Evolutionary conservation across 805 yeast species (phyloP).

Genomic region (Cyberlindnera maclurae): DNA sequence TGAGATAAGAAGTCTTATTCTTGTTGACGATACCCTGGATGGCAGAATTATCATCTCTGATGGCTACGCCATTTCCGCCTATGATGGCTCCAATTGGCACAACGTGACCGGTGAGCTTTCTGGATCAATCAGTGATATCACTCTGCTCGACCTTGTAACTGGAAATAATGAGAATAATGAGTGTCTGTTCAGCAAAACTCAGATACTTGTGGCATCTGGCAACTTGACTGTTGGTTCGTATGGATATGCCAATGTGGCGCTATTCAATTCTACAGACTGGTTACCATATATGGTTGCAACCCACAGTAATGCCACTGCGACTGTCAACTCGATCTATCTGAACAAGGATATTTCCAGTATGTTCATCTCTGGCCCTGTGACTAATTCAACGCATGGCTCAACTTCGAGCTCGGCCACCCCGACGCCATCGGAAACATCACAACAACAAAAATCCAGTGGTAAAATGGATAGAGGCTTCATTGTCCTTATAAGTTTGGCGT

Average conservation of each 20-base stretch:
- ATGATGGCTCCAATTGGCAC: slow-evolving; percentile 43
- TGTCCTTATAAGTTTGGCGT: slow-evolving; percentile 61
- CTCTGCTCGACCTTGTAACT: slow-evolving; percentile 31
- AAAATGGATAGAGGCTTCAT: slow-evolving; percentile 49
- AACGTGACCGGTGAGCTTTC: slow-evolving; percentile 30
- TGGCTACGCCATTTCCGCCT: slow-evolving; percentile 28
- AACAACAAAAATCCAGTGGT: slow-evolving; percentile 8
- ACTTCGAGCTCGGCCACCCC: slow-evolving; percentile 1
- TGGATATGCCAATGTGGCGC: slow-evolving; percentile 56
- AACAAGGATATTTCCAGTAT: slow-evolving; percentile 32
- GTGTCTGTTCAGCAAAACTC: slow-evolving; percentile 35
- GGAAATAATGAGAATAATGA: slow-evolving; percentile 26
- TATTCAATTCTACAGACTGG: slow-evolving; percentile 64
- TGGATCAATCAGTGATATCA: slow-evolving; percentile 38
- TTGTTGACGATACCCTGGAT: slow-evolving; percentile 37
- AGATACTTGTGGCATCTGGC: slow-evolving; percentile 55
- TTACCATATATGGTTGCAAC: slow-evolving; percentile 49
- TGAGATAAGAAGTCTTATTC: slow-evolving; percentile 34
- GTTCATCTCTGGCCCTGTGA: slow-evolving; percentile 21
- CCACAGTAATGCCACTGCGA: slow-evolving; percentile 17
- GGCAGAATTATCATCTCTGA: slow-evolving; percentile 40
- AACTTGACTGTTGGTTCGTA: slow-evolving; percentile 37
- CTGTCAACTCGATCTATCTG: slow-evolving; percentile 26
- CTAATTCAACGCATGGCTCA: slow-evolving; percentile 17
- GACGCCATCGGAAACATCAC: no score